phyloP scores from a whole-genome alignment of 1,284 basidiomycete genomes.

The Cyathus olla region DNA sequence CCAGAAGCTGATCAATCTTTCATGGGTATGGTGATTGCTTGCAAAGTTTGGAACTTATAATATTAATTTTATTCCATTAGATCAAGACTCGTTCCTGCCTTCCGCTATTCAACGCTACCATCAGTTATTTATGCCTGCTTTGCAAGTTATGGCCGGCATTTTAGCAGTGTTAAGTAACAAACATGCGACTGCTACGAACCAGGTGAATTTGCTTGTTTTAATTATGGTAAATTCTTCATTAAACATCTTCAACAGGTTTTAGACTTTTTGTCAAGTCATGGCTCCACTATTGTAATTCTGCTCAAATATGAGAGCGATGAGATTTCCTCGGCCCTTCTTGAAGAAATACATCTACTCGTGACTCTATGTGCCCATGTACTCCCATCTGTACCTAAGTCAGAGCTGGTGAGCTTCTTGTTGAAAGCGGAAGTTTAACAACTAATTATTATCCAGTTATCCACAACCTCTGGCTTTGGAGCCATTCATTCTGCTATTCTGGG shows the following conservation, averaged over 20 bases:
- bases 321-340: slow-evolving; percentile 73
- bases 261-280: slow-evolving; percentile 82
- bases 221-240: background rate
- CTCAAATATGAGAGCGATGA: slow-evolving; percentile 79
- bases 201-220: slow-evolving; percentile 55
- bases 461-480: slow-evolving; percentile 82
- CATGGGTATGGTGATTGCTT: slow-evolving; percentile 67
- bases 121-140: slow-evolving; percentile 86
- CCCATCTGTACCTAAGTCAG: slow-evolving; percentile 78
- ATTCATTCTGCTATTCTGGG: slow-evolving; percentile 87
- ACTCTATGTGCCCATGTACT: slow-evolving; percentile 76
- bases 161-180: slow-evolving; percentile 75
- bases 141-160: slow-evolving; percentile 83
- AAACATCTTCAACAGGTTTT: slow-evolving; percentile 63
- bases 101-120: slow-evolving; percentile 91
- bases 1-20: slow-evolving; percentile 87
- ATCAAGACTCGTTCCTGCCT: slow-evolving; percentile 88
- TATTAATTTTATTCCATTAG: slow-evolving; percentile 48
- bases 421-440: background rate
- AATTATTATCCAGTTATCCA: slow-evolving; percentile 55
- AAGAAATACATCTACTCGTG: slow-evolving; percentile 84
- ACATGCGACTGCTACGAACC: slow-evolving; percentile 73
- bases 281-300: slow-evolving; percentile 83
- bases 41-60: background rate
- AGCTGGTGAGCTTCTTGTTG: slow-evolving; percentile 67